phyloP scores from a whole-genome alignment of 2,329 filamentous ascomycete species.

The Ustulina deusta region DNA sequence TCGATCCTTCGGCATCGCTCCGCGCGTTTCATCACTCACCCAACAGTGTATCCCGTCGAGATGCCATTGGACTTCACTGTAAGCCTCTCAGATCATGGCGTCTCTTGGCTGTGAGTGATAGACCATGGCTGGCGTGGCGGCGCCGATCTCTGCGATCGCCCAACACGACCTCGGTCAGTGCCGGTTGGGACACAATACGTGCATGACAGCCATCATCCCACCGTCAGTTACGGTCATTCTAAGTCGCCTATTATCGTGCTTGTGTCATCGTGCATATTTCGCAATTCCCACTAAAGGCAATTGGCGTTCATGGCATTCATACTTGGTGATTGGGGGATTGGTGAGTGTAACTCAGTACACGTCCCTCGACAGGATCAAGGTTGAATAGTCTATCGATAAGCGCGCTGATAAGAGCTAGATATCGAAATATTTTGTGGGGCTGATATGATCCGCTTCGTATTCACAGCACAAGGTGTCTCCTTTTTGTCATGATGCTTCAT shows the following conservation, averaged over 20 bases:
- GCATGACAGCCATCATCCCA: background rate
- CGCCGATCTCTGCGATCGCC: constrained; percentile 18
- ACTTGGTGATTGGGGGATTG: background rate
- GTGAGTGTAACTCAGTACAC: too few relatives aligned
- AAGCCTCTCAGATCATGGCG: constrained; percentile 25
- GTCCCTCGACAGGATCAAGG: too few relatives aligned
- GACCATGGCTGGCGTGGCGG: constrained; percentile 19
- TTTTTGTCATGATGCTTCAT: constrained; percentile 14
- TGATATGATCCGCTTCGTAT: background rate
- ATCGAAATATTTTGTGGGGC: constrained; percentile 25
- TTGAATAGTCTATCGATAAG: constrained; percentile 27
- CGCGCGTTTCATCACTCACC: constrained; percentile 16
- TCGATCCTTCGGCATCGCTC: constrained; percentile 8
- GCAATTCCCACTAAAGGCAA: too few relatives aligned
- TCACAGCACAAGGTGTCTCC: constrained; percentile 31
- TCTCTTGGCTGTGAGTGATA: constrained; percentile 3
- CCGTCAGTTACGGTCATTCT: background rate
- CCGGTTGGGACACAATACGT: background rate
- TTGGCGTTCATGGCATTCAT: too few relatives aligned
- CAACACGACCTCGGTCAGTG: background rate
- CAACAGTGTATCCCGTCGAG: background rate
- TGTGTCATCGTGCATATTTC: too few relatives aligned
- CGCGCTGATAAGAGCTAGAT: background rate
- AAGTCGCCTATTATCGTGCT: too few relatives aligned
- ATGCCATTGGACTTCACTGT: constrained; percentile 5